Evolutionary conservation across 1,284 basidiomycete species (phyloP).

Genomic region (Lignosus rhinocerotis): DNA sequence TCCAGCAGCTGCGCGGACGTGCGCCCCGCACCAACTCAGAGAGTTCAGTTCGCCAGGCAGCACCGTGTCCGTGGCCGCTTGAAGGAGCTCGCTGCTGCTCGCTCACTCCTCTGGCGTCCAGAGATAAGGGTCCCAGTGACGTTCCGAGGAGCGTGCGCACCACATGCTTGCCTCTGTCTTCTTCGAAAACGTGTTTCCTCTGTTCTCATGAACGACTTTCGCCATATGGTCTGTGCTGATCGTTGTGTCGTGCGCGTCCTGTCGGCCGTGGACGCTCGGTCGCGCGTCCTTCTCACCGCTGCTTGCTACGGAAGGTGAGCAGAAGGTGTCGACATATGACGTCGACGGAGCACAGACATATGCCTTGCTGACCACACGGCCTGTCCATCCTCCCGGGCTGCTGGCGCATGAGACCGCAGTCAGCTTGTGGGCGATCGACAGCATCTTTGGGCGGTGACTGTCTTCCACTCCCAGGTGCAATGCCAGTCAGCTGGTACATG

Average conservation of each 20-base stretch:
- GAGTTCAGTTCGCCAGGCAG: neutral
- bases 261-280: neutral
- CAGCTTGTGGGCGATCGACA: neutral
- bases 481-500: neutral
- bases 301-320: conserved; percentile 1
- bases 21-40: neutral
- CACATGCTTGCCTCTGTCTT: conserved; percentile 22
- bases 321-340: conserved; percentile 19
- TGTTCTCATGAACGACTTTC: conserved; percentile 21
- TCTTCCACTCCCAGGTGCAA: neutral
- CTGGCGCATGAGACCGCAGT: neutral
- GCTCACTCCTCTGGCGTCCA: neutral
- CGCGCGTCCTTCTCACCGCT: conserved; percentile 14
- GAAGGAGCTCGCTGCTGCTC: neutral
- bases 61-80: neutral
- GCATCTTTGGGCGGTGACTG: neutral
- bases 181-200: conserved; percentile 19
- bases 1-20: neutral
- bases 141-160: conserved; percentile 11
- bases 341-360: conserved; percentile 4
- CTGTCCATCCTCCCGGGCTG: neutral
- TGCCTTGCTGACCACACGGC: neutral
- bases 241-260: conserved; percentile 4
- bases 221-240: conserved; percentile 23
- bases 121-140: conserved; percentile 21